Percentiles rank a stretch among this genome's conserved stretches.
Conservation (phyloP, 2,329 filamentous ascomycete species). For the Chaetothyriales sp. region DNA sequence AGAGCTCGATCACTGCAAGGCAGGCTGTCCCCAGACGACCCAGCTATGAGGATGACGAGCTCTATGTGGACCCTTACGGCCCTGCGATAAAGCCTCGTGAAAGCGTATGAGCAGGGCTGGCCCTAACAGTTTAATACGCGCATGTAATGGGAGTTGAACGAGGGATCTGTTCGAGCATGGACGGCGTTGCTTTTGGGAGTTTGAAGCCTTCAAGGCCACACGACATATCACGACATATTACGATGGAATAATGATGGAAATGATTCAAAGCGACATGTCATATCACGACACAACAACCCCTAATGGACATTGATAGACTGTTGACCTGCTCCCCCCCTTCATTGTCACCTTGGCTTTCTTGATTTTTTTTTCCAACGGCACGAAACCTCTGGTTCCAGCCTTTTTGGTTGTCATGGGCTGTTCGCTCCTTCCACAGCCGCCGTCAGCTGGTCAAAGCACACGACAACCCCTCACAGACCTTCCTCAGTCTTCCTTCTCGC, state of each 20-base stretch:
- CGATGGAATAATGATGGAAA: no score
- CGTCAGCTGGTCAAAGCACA: neutral
- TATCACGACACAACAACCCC: neutral
- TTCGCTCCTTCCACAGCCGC: neutral
- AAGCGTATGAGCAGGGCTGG: slow-evolving; percentile 28
- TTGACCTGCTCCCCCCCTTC: neutral
- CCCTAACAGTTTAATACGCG: neutral
- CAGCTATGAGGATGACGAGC: slow-evolving; percentile 33
- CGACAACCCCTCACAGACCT: no score
- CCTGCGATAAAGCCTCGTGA: slow-evolving; percentile 34
- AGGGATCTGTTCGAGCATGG: neutral
- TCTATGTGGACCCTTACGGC: slow-evolving; percentile 23
- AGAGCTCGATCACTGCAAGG: slow-evolving; percentile 1
- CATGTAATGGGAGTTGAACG: neutral
- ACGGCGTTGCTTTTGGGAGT: neutral
- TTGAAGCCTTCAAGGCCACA: neutral
- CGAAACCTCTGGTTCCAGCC: neutral
- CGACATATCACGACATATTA: neutral
- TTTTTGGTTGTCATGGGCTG: neutral
- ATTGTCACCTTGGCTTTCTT: neutral
- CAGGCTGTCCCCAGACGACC: slow-evolving; percentile 17
- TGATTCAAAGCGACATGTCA: no score
- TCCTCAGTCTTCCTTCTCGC: neutral
- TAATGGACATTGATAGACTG: neutral
- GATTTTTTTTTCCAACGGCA: neutral